Evolutionary conservation across 2,329 filamentous ascomycete species (phyloP).

Genomic region (Cladosporium velox): DNA sequence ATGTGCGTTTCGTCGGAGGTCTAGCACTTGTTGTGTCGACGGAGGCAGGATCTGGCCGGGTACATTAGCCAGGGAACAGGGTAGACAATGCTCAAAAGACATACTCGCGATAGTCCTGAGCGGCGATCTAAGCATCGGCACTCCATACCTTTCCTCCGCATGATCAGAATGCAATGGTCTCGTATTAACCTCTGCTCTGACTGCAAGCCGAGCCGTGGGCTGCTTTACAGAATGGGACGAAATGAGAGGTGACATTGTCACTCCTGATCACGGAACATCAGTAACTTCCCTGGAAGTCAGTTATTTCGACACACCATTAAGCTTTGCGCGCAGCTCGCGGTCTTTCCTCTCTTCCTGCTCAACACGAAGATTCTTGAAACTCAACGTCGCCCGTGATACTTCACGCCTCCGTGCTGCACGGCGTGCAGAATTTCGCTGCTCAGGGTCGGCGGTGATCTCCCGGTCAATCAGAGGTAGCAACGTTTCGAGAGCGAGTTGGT

Average conservation of each 20-base stretch:
- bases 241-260: not conserved
- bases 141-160: not conserved
- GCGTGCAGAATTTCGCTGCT: not conserved
- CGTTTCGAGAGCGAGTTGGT: not conserved
- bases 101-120: not conserved
- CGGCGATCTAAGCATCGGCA: not conserved
- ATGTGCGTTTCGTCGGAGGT: not conserved
- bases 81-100: not conserved
- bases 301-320: not conserved
- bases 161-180: not conserved
- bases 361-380: not conserved
- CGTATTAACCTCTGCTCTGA: not conserved
- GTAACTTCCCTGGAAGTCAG: not conserved
- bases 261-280: not conserved
- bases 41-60: not conserved
- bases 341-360: not conserved
- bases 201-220: not conserved
- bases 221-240: not conserved
- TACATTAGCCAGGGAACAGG: not conserved
- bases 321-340: not conserved
- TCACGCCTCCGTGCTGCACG: not conserved
- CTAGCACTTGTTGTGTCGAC: not conserved
- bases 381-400: not conserved
- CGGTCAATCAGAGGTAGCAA: not conserved
- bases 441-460: conserved; percentile 6